Base-by-base conservation (phyloP, 75 land plant species). In the Pinus tabuliformis region DNA sequence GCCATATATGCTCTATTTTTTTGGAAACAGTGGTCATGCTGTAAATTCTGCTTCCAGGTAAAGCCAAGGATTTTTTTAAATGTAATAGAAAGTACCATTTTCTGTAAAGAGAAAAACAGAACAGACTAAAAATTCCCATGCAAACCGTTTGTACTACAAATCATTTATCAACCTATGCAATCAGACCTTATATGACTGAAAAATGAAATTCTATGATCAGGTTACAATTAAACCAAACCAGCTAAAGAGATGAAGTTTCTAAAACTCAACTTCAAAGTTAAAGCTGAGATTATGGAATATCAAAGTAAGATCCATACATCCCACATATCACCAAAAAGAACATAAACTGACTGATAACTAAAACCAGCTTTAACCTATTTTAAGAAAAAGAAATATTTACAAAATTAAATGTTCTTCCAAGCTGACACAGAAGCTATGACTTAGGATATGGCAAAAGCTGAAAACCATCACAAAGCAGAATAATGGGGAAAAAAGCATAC, bases 401-500 rank as follows among this genome's bases (percentile, higher is more conserved):
- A 59, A 59, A 6, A 20, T n/a, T 7, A 20, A 59, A 59, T 59
- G 9, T 18, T 59, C 61, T 21, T 20, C 22, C 22, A 6, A 59
- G 61, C 20, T 59, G 61, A 59, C 22, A 59, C 61, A 26, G n/a
- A n/a, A 26, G 26, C 26, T 26, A 26, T 26, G 26, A 26, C 0
- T 26, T 26, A 26, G 26, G 26, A 21, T 20, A 59, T n/a, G 60
- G 60, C 18, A 59, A 63, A 63, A 63, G 66, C 66, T 33, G 20
- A 63, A 16, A 63, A 30, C 14, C 36, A 15, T 5, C 66, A 68
- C 39, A 12, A 18, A 18, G 42, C 71, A 73, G 39, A 30, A n/a
- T 28, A 76, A 68, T 7, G 52, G 52, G 71, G 15, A 76, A 30
- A 79, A 59, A 74, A 17, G 79, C 87, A 68, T 79, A 85, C 87